Evolutionary conservation across 169 alveolate species (phyloP), one percentile per base, ranked within the genome.

Genomic region (Besnoitia besnoiti): DNA sequence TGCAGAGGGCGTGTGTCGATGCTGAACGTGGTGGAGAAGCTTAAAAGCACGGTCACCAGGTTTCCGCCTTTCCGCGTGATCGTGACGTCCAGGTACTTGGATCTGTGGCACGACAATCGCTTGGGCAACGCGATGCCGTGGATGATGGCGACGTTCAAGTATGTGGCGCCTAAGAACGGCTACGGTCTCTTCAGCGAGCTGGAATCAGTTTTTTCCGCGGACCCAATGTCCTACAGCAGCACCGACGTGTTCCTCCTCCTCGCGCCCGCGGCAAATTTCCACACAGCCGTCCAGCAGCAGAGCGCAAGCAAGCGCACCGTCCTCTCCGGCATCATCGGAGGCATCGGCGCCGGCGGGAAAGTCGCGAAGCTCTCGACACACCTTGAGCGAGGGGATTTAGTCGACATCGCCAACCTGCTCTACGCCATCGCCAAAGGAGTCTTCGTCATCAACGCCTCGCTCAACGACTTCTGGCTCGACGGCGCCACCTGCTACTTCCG

Each of bases 121-220:
- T 90, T 37, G 27, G 93, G 93, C 40, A 67, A 90, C 27, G 90
- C 89, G 0, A 19, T 90, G 89, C 93, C 93, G 42, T 90, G 93
- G 93, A 75, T 82, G 44, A 51, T 67, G 4, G 90, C 85, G 14
- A 16, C 55, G 19, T 51, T 90, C 59, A 27, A 67, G 82, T 90
- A 90, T 62, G 61, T 39, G 55, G 75, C 84, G 39, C 19, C 61
- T 0, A 47, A 30, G 5, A 73, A 77, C 40, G 37, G 90, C 33
- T 90, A 90, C 79, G 93, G 93, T 30, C 85, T 90, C 46, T 77
- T 90, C 62, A 50, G 39, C 7, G 90, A 90, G 37, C 89, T 76
- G 35, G 39, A 55, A 10, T 55, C 80, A 46, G 49, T 85, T 16
- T 90, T 90, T 67, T 76, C 90, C 24, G 37, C 50, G 49, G 35